Base-by-base conservation (phyloP, 495 filamentous ascomycete species). In the Aspergillus wentii region DNA sequence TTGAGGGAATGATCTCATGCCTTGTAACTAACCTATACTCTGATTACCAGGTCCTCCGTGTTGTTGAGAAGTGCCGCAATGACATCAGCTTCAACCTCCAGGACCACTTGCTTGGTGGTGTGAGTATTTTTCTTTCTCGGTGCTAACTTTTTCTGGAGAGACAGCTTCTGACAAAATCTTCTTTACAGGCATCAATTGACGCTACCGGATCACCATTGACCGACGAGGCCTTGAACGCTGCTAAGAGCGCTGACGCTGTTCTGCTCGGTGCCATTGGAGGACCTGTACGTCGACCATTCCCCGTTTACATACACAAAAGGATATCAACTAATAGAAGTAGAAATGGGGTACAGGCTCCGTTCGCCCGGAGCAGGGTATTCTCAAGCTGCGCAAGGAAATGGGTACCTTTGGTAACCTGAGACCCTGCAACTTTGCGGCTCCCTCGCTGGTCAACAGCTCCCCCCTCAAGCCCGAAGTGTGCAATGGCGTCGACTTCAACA, bases 401-500 rank as follows among this genome's bases (percentile, higher is more conserved):
- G 72, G 75, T 56, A 86, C 92, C 49, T 98, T 92, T 69, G 92
- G 91, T 49, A 98, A 98, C 78, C 84, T 98, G 32, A 88, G 92
- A 3, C 92, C 92, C 4, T 98, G 92, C 79, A 90, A 82, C 76
- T 98, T 98, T 72, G 87, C 91, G 26, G 87, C 90, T 17, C 85
- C 91, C 38, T 77, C 80, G 20, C 86, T 98, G 30, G 80, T 95
- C 65, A 80, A 88, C 27, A 75, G 69, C 67, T 96, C 91, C 8
- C 92, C 92, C 0, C 80, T 98, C 33, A 94, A 94, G 62, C 83
- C 84, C 33, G 75, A 83, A 4, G 74, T 98, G 31, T 94, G 86
- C 75, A 75, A 79, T 34, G 91, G 86, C 47, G 86, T 84, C 48
- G 82, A 97, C 75, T 92, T 98, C 71, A 91, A 83, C 68, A 83